Evolutionary conservation across 1,139 yeast genomes (phyloP).

Genomic region (Geotrichum phurueaensis): DNA sequence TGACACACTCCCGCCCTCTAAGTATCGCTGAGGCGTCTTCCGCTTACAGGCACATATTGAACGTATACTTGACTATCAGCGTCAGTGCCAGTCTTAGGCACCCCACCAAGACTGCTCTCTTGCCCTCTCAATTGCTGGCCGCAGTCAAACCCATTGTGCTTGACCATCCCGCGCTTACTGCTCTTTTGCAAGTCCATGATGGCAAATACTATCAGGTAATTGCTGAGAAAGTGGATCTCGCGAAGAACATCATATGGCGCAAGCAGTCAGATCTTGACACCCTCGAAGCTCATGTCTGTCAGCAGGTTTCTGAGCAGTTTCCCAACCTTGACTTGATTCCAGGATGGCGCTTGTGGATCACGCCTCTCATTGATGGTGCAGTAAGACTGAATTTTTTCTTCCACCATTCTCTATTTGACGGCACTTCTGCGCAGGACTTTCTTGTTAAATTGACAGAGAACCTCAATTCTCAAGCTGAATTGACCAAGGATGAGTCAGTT

Average conservation of each 20-base stretch:
- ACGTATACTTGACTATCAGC: constrained; percentile 5
- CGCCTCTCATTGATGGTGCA: background rate
- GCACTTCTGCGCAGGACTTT: constrained; percentile 6
- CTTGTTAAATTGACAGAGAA: background rate
- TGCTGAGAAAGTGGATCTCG: background rate
- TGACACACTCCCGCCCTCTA: background rate
- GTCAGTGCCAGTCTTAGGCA: constrained; percentile 5
- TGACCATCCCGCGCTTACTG: constrained; percentile 1
- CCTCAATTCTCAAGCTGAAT: background rate
- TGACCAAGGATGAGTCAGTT: background rate
- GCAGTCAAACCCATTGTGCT: constrained; percentile 5
- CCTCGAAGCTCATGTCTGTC: background rate
- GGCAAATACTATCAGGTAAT: constrained; percentile 1
- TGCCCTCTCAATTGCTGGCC: background rate
- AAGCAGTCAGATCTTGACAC: background rate
- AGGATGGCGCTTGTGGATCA: constrained; percentile 14
- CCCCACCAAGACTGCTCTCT: background rate
- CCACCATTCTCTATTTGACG: constrained; percentile 13
- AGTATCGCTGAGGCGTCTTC: constrained; percentile 1
- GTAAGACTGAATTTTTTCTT: constrained; percentile 6
- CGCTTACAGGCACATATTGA: constrained; percentile 12
- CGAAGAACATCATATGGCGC: background rate
- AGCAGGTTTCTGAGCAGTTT: constrained; percentile 5
- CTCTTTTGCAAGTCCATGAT: background rate
- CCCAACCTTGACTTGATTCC: background rate